These are phyloP conservation scores for Clonostachys rhizophaga DNA, from an alignment of 2,329 filamentous ascomycete genomes.

Conservation along the genomic window DNA sequence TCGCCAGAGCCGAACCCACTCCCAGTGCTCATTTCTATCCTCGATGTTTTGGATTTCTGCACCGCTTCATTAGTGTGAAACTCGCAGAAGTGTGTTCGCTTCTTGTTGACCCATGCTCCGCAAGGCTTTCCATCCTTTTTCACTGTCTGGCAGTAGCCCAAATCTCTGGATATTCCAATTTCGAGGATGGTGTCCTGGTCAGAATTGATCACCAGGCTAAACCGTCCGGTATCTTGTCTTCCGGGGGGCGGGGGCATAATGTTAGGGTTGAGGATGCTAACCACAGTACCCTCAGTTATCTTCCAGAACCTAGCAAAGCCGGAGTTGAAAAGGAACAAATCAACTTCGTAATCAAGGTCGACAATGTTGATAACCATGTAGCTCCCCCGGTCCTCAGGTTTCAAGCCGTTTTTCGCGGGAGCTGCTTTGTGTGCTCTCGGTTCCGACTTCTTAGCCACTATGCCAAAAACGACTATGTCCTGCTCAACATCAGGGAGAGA, in stretches of 20 bases:
- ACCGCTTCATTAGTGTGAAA: conserved; percentile 85
- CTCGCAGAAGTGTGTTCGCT: conserved; percentile 87
- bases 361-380: conserved; percentile 91
- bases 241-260: conserved; percentile 83
- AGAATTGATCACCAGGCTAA: conserved; percentile 79
- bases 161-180: conserved; percentile 76
- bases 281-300: conserved; percentile 81
- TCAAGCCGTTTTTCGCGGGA: conserved; percentile 33
- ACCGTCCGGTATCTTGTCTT: conserved; percentile 73
- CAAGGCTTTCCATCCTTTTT: conserved; percentile 83
- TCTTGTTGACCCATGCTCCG: conserved; percentile 78
- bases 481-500: conserved; percentile 76
- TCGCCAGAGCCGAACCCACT: conserved; percentile 7
- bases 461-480: conserved; percentile 84
- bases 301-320: conserved; percentile 95
- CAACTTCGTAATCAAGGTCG: conserved; percentile 85
- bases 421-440: conserved; percentile 57
- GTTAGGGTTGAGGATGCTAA: conserved; percentile 87
- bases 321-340: conserved; percentile 86
- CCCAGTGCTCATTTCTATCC: conserved; percentile 70
- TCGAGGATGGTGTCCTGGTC: conserved; percentile 88
- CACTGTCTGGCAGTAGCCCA: conserved; percentile 82
- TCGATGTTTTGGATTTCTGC: conserved; percentile 56
- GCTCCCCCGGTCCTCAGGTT: conserved; percentile 62
- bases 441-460: conserved; percentile 84